A percentile compares a stretch with the other conserved stretches of the same genome.
These are phyloP conservation scores for Umbelopsis sp. DNA, from an alignment of 192 early-diverging fungal species.

Conservation along the genomic window DNA sequence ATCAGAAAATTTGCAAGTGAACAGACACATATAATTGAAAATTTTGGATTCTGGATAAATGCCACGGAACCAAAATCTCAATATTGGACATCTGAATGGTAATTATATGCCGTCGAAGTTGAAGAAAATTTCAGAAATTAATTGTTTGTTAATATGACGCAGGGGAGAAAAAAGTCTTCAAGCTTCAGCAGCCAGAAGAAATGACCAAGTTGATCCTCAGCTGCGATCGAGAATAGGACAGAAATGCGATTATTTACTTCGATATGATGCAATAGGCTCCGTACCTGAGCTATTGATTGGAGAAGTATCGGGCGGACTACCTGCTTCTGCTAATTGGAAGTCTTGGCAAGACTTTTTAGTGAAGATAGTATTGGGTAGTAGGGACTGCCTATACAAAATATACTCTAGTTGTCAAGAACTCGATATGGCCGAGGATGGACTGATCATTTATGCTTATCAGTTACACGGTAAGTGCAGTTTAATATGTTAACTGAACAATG, in stretches of 20 bases:
- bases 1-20: neutral
- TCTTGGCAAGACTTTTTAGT: neutral
- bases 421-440: neutral
- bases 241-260: neutral
- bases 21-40: neutral
- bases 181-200: neutral
- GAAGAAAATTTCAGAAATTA: neutral
- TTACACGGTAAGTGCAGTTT: neutral
- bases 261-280: neutral
- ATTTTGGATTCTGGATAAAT: neutral
- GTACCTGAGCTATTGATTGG: neutral
- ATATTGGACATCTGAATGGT: neutral
- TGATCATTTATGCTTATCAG: neutral
- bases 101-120: neutral
- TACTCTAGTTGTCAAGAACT: neutral
- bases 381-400: neutral
- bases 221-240: neutral
- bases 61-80: neutral
- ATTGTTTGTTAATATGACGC: neutral
- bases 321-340: neutral
- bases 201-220: neutral
- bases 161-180: neutral
- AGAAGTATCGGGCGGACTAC: neutral
- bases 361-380: neutral
- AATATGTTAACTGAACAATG: neutral